These are phyloP conservation scores for Rhynchospora pubera DNA, from an alignment of 176 grass and related monocot genomes.

Conservation along the genomic window DNA sequence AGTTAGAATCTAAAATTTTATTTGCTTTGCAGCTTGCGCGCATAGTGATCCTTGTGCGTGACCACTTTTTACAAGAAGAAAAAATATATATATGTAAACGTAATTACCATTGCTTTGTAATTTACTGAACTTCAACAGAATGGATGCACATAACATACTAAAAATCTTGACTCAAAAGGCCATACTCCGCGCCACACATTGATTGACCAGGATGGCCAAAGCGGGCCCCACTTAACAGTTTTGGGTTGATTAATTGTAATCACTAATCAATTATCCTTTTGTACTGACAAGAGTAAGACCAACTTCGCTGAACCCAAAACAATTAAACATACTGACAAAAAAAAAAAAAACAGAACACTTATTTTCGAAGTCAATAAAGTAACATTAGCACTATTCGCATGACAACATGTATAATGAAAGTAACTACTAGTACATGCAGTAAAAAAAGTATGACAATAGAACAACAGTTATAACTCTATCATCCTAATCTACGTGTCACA, in stretches of 20 bases:
- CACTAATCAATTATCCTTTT: too few species aligned
- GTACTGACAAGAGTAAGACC: too few species aligned
- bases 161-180: too few species aligned
- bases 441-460: background rate
- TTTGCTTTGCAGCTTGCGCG: background rate
- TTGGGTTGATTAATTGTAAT: too few species aligned
- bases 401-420: background rate
- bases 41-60: too few species aligned
- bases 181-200: too few species aligned
- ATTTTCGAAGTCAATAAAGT: background rate
- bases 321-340: too few species aligned
- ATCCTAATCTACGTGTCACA: background rate
- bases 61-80: background rate
- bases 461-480: background rate
- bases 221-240: too few species aligned
- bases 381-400: background rate
- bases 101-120: background rate
- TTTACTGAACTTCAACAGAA: background rate
- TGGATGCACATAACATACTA: too few species aligned
- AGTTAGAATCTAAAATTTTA: background rate
- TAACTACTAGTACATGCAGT: background rate
- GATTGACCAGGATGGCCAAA: too few species aligned
- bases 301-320: too few species aligned
- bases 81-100: background rate
- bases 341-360: conserved; percentile 8